Evolutionary conservation across 192 early-diverging fungal genomes (phyloP).

Genomic region (Mortierella antarctica): DNA sequence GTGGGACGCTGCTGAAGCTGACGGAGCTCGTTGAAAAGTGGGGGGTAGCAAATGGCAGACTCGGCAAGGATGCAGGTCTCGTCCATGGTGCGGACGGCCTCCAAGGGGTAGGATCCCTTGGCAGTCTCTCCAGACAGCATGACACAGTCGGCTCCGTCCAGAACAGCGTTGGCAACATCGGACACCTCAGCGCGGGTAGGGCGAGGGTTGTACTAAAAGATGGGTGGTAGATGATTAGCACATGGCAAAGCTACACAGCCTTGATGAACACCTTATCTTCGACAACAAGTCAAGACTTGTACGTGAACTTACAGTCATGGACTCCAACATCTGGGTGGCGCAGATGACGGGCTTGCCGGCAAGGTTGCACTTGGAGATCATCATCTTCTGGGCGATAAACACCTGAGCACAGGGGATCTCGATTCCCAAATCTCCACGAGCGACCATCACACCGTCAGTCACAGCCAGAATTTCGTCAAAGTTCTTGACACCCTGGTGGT

Average conservation of each 20-base stretch:
- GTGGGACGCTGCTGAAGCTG: conserved; percentile 79
- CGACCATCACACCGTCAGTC: conserved; percentile 98
- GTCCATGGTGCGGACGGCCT: conserved; percentile 94
- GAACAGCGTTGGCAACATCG: conserved; percentile 97
- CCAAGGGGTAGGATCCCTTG: conserved; percentile 92
- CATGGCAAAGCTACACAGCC: background rate
- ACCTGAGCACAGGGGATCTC: conserved; percentile 96
- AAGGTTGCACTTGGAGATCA: conserved; percentile 97
- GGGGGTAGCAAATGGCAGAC: conserved; percentile 93
- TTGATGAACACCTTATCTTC: background rate
- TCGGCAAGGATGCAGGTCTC: conserved; percentile 93
- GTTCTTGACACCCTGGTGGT: conserved; percentile 96
- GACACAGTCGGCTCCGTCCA: conserved; percentile 98
- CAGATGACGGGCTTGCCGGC: conserved; percentile 97
- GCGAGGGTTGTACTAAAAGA: conserved; percentile 85
- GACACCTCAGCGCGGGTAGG: conserved; percentile 99
- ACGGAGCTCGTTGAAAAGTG: conserved; percentile 91
- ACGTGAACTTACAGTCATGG: conserved; percentile 76
- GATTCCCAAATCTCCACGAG: conserved; percentile 97
- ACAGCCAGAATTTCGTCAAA: conserved; percentile 97
- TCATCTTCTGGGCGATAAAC: conserved; percentile 97
- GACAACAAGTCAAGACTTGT: conserved; percentile 5
- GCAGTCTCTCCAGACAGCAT: conserved; percentile 99
- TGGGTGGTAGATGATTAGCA: conserved; percentile 12
- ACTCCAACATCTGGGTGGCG: conserved; percentile 99